Percentiles rank a stretch among this genome's conserved stretches.
Conservation (phyloP, 176 grass and related monocot species). For the Eleusine indica region DNA sequence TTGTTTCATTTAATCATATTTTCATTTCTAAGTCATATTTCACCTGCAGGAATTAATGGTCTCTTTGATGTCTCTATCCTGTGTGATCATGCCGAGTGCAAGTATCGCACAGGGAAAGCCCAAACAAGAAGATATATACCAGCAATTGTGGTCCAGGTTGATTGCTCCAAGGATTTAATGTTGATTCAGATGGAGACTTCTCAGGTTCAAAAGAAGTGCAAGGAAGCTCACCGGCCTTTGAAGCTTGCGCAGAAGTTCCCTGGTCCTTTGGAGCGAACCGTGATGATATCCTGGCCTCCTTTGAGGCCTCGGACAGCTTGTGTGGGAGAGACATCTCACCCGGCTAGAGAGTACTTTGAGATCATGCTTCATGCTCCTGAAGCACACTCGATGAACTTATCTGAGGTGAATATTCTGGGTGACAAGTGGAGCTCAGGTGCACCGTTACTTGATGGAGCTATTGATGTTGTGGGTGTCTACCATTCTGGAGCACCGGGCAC, state of each 20-base stretch:
- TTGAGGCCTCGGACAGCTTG: neutral
- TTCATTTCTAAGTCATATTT: no score
- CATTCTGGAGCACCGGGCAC: neutral
- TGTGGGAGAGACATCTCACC: neutral
- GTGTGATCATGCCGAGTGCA: neutral
- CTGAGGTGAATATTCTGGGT: neutral
- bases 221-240: neutral
- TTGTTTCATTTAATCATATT: no score
- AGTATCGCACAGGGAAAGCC: neutral
- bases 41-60: neutral
- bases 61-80: neutral
- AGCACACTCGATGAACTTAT: neutral
- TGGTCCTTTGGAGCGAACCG: neutral
- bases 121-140: neutral
- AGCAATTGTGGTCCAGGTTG: neutral
- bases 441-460: neutral
- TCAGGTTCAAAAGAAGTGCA: neutral
- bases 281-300: neutral
- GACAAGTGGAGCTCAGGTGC: neutral
- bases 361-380: neutral
- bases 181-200: neutral
- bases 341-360: neutral
- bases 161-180: neutral
- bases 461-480: neutral
- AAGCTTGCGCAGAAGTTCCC: neutral